Conservation (phyloP, 2,329 filamentous ascomycete genomes). For the Alternaria arbusti region DNA sequence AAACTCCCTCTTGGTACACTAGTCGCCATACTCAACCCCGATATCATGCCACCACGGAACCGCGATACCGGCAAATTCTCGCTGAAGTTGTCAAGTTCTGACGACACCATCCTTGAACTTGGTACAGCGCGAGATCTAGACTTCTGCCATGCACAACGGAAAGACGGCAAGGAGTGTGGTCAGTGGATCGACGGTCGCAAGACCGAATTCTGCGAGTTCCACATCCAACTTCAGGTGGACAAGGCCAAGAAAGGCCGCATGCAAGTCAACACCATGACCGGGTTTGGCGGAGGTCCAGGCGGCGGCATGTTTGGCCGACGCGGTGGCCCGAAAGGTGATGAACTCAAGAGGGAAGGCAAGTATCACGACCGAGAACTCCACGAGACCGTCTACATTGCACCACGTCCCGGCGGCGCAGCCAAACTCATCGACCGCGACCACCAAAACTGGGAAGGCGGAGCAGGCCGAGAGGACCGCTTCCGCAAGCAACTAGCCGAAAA, state of each 20-base stretch:
- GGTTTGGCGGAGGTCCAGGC: conserved; percentile 48
- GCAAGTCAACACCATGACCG: conserved; percentile 77
- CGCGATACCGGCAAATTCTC: conserved; percentile 84
- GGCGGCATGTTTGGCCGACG: conserved; percentile 41
- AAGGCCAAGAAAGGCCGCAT: conserved; percentile 73
- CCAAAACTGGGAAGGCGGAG: conserved; percentile 53
- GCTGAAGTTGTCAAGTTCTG: conserved; percentile 81
- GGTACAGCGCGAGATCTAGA: conserved; percentile 84
- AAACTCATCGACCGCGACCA: conserved; percentile 69
- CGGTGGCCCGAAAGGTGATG: conserved; percentile 31
- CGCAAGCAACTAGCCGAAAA: conserved; percentile 69
- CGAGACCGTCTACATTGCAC: conserved; percentile 54
- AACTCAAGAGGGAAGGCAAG: conserved; percentile 43
- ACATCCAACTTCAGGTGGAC: conserved; percentile 80
- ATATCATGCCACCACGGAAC: conserved; percentile 84
- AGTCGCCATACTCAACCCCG: conserved; percentile 89
- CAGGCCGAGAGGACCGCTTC: conserved; percentile 69
- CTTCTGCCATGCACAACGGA: conserved; percentile 84
- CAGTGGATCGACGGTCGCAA: conserved; percentile 87
- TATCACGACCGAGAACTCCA: conserved; percentile 66
- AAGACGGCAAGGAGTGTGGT: conserved; percentile 80
- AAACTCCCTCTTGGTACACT: conserved; percentile 91
- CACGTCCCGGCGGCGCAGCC: conserved; percentile 59
- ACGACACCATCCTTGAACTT: conserved; percentile 89
- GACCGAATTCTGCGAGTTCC: conserved; percentile 91